phyloP scores from a whole-genome alignment of 83 land plant species.

The Picea abies region DNA sequence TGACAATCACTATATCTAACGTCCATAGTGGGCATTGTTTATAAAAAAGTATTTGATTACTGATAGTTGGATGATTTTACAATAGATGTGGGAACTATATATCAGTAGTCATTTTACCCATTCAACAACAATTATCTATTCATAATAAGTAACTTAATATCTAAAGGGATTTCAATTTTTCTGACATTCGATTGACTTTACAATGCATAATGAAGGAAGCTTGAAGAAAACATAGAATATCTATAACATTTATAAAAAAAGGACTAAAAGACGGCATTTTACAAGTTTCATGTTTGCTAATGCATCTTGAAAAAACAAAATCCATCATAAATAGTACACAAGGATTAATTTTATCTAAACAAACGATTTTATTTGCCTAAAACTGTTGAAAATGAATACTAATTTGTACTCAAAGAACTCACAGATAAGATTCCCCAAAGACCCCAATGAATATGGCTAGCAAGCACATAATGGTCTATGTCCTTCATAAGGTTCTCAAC shows the following conservation, averaged over 20 bases:
- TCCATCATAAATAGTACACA: neutral
- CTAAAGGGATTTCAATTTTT: neutral
- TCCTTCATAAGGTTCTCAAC: constrained; percentile 35
- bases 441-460: constrained; percentile 52
- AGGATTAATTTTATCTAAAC: neutral
- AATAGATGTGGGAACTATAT: too few species aligned
- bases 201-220: too few species aligned
- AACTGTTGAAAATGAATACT: neutral
- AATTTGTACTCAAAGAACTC: constrained; percentile 3
- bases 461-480: constrained; percentile 30
- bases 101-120: too few species aligned
- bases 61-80: too few species aligned
- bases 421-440: constrained; percentile 53
- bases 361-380: neutral
- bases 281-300: neutral
- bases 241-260: too few species aligned
- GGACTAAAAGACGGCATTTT: neutral
- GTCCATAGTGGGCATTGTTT: too few species aligned
- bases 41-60: too few species aligned
- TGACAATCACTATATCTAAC: too few species aligned
- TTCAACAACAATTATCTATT: too few species aligned
- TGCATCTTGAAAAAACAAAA: too few species aligned
- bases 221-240: too few species aligned
- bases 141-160: neutral
- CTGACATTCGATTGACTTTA: too few species aligned